Percentiles rank a stretch among this genome's conserved stretches.
Evolutionary conservation across 176 grass and related monocot genomes (phyloP).

Genomic region (Tillandsia fasciculata): DNA sequence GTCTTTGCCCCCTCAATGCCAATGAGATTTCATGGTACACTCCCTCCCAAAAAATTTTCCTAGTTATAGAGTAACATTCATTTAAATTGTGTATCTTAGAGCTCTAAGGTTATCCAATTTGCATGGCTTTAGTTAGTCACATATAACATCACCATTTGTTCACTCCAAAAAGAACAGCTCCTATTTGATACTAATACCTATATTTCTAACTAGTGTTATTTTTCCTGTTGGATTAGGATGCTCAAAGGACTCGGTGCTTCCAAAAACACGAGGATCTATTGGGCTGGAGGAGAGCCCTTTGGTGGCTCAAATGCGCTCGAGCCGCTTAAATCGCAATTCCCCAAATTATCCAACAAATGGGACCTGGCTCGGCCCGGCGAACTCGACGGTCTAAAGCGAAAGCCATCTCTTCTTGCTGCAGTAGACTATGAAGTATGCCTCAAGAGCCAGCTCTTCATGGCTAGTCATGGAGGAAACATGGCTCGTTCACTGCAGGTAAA

Average conservation of each 20-base stretch:
- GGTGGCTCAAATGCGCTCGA: conserved; percentile 18
- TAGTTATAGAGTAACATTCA: not conserved
- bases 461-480: conserved; percentile 48
- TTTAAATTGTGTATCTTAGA: not conserved
- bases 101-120: too few species aligned
- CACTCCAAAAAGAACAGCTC: too few species aligned
- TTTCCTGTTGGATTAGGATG: conserved; percentile 12
- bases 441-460: conserved; percentile 30
- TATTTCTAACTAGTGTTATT: not conserved
- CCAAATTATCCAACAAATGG: conserved; percentile 38
- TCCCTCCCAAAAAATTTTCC: too few species aligned
- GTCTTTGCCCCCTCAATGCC: conserved; percentile 38
- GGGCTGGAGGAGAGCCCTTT: conserved; percentile 37
- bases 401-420: conserved; percentile 31
- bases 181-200: not conserved
- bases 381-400: conserved; percentile 11
- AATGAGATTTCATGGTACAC: conserved; percentile 25
- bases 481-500: conserved; percentile 22
- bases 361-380: conserved; percentile 6
- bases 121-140: too few species aligned
- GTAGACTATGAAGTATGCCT: conserved; percentile 35
- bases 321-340: conserved; percentile 11
- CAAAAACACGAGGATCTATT: conserved; percentile 29
- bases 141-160: too few species aligned
- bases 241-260: conserved; percentile 23